Percentiles rank a stretch among this genome's conserved stretches.
These are phyloP conservation scores for Strigomonas culicis DNA, from an alignment of 208 protist species.

Conservation along the genomic window DNA sequence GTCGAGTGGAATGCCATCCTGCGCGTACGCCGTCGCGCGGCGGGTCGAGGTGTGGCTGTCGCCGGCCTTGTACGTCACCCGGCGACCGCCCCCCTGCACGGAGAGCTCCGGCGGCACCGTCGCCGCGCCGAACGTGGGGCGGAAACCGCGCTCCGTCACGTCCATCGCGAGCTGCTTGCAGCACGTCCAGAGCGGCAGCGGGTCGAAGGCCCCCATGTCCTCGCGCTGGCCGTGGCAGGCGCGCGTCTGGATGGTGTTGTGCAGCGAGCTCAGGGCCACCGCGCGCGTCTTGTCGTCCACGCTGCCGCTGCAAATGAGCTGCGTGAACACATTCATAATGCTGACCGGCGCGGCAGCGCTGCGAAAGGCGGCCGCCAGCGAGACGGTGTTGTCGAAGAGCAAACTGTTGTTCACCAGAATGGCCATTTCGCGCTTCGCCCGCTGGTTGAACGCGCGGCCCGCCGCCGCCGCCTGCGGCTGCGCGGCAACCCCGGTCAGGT, in stretches of 20 bases:
- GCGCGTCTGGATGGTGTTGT: conserved; percentile 26
- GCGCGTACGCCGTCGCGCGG: conserved; percentile 37
- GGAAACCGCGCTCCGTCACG: conserved; percentile 13
- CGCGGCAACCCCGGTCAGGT: not conserved
- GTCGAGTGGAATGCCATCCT: conserved; percentile 55
- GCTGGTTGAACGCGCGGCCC: conserved; percentile 19
- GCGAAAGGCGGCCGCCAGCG: conserved; percentile 40
- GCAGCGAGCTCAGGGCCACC: conserved; percentile 41
- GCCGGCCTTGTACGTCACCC: conserved; percentile 20
- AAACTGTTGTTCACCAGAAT: conserved; percentile 48
- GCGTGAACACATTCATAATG: conserved; percentile 43
- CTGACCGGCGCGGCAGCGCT: conserved; percentile 25
- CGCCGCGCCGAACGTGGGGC: conserved; percentile 23
- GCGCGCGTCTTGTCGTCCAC: conserved; percentile 38
- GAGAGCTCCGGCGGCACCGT: conserved; percentile 22
- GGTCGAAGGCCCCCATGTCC: conserved; percentile 22
- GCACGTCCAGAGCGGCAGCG: conserved; percentile 31
- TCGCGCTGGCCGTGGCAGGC: not conserved
- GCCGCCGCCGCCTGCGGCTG: not conserved
- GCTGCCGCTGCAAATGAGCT: conserved; percentile 45
- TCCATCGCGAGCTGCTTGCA: conserved; percentile 26
- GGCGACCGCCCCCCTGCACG: conserved; percentile 35
- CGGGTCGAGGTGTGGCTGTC: conserved; percentile 10
- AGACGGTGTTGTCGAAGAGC: conserved; percentile 50
- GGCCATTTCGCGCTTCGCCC: conserved; percentile 45